Evolutionary conservation across 345 rosid species (phyloP).

Genomic region (Melaleuca quinquenervia): DNA sequence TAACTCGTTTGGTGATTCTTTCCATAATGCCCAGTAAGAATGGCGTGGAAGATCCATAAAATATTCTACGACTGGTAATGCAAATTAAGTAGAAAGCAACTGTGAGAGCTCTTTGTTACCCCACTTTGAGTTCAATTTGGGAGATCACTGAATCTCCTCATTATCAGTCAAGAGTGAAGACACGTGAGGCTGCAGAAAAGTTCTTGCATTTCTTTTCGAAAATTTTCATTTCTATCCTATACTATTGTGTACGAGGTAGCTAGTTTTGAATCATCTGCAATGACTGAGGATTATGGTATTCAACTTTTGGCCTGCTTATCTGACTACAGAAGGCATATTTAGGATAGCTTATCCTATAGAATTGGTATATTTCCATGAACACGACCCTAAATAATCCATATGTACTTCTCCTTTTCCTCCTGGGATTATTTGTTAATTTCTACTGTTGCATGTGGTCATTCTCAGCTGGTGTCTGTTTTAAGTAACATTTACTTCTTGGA

Average conservation of each 20-base stretch:
- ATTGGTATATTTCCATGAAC: neutral
- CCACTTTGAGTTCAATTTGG: neutral
- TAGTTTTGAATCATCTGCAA: neutral
- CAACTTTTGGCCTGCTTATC: neutral
- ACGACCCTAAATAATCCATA: neutral
- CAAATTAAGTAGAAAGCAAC: neutral
- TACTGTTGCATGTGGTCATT: neutral
- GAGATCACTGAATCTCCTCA: neutral
- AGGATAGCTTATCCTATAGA: neutral
- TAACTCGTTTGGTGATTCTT: neutral
- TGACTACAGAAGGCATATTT: neutral
- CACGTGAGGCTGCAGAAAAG: neutral
- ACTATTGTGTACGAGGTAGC: neutral
- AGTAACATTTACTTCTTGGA: neutral
- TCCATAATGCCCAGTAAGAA: neutral
- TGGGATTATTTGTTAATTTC: neutral
- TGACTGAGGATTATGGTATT: neutral
- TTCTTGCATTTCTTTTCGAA: neutral
- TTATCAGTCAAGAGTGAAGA: neutral
- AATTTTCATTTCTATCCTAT: neutral
- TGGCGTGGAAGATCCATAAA: neutral
- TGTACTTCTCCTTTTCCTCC: neutral
- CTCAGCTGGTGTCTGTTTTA: neutral
- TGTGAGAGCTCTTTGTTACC: neutral
- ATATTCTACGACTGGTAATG: neutral